These are phyloP conservation scores for Dipodascopsis uninucleata DNA, from an alignment of 805 yeast genomes.

Conservation along the genomic window DNA sequence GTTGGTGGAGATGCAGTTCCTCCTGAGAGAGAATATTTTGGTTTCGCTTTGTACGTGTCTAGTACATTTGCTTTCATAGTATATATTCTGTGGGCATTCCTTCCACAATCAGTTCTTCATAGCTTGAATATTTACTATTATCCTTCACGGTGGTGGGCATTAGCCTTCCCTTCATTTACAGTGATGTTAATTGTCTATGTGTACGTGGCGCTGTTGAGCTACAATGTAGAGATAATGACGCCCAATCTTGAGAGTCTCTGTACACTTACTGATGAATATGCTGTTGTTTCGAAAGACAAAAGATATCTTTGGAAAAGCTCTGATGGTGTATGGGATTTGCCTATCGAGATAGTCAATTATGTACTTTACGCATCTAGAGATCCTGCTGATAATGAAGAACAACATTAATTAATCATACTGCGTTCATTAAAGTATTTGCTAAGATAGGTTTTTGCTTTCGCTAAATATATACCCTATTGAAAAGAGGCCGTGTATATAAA, in stretches of 20 bases:
- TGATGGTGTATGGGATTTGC: constrained; percentile 84
- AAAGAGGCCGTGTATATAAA: neutral
- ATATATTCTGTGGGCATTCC: constrained; percentile 70
- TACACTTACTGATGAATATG: constrained; percentile 67
- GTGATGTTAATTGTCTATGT: constrained; percentile 68
- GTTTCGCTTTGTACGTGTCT: constrained; percentile 77
- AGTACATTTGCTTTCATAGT: constrained; percentile 52
- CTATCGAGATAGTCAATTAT: constrained; percentile 64
- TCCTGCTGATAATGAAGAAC: constrained; percentile 5
- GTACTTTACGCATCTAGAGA: constrained; percentile 47
- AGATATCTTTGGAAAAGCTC: constrained; percentile 55
- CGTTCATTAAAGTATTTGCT: too few species aligned
- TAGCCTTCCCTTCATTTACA: constrained; percentile 68
- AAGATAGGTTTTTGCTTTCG: too few species aligned
- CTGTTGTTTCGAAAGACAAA: constrained; percentile 39
- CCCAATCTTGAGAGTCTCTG: constrained; percentile 54
- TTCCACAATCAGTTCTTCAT: constrained; percentile 59
- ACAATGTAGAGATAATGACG: constrained; percentile 74
- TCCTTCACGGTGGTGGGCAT: constrained; percentile 91
- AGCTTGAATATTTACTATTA: constrained; percentile 59
- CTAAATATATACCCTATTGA: neutral
- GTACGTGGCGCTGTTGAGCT: constrained; percentile 65
- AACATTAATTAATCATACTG: too few species aligned
- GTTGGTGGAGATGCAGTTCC: constrained; percentile 40
- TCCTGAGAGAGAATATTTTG: constrained; percentile 64